Base-by-base conservation (phyloP, 805 yeast genomes). In the Starmerella roubikii region DNA sequence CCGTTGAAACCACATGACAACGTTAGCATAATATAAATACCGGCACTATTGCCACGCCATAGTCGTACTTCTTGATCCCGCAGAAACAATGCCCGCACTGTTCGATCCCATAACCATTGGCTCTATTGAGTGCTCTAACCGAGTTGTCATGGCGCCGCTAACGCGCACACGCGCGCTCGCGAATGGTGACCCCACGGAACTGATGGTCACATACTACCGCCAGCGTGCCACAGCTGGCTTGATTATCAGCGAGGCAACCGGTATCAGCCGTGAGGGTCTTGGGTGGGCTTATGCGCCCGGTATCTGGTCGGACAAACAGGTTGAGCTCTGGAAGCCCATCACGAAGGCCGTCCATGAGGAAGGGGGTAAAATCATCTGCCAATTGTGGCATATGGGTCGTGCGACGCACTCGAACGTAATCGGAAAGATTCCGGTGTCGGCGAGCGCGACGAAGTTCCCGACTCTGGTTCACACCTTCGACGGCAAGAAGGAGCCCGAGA, bases 211-310 rank as follows among this genome's bases (percentile, higher is more conserved):
- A 40, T 75, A 76, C 57, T 78, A 77, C 52, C 61, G 51, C 21
- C 71, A 72, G 49, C 64, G 82, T 42, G 67, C 83, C 0, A 49
- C 57, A 35, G 56, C 60, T 38, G 49, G 61, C 38, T 55, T 78
- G 46, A 41, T 76, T 17, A 65, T 73, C 48, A 57, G 73, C 9
- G 84, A 77, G 54, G 82, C 73, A 8, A 67, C 78, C 1, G 63
- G 64, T 44, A 64, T 67, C 13, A 58, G 70, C 16, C 51, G 59
- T 1, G 43, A 55, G 54, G 62, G 66, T 44, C 65, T 66, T 65
- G 20, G 60, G 42, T 40, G 67, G 74, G 11, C 45, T 7, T n/a
- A 37, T 24, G 45, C 45, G 10, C 59, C 59, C 13, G 59, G 58
- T 3, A 51, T 55, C 22, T 58, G 45, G 47, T 44, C 44, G 15